Percentiles rank a stretch among this genome's conserved stretches.
phyloP scores from a whole-genome alignment of 2,329 filamentous ascomycete species.

The Aspergillus tubingensis region DNA sequence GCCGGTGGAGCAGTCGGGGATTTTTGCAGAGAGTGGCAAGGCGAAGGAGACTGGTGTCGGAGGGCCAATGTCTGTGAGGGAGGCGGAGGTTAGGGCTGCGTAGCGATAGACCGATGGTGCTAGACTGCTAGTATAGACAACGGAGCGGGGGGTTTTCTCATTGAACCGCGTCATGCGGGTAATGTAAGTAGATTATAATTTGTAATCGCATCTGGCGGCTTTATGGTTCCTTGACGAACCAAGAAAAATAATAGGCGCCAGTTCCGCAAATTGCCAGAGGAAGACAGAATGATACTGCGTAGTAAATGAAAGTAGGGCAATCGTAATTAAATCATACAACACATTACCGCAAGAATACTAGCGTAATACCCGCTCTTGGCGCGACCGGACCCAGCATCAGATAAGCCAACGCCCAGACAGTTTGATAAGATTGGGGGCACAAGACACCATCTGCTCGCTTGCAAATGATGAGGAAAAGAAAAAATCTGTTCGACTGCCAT shows the following conservation, averaged over 20 bases:
- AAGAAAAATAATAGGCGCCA: background rate
- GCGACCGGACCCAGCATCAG: background rate
- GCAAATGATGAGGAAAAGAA: background rate
- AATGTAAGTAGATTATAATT: background rate
- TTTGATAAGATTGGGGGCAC: background rate
- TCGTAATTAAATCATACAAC: no score
- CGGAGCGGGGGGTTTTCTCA: background rate
- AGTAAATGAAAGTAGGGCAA: background rate
- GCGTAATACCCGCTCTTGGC: background rate
- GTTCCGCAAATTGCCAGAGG: no score
- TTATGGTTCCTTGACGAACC: background rate
- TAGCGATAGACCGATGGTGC: background rate
- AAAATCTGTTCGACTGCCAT: background rate
- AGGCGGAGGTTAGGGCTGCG: constrained; percentile 1
- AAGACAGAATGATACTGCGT: no score
- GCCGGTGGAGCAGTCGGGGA: background rate
- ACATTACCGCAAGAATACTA: background rate
- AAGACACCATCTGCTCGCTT: background rate
- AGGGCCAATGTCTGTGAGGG: background rate
- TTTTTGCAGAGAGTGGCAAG: background rate
- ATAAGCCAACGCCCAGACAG: background rate
- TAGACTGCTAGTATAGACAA: background rate
- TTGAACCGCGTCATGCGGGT: background rate
- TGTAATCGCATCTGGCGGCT: background rate
- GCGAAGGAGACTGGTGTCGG: background rate